Base-by-base conservation (phyloP, 805 yeast genomes). In the Groenewaldozyma tartarivorans region DNA sequence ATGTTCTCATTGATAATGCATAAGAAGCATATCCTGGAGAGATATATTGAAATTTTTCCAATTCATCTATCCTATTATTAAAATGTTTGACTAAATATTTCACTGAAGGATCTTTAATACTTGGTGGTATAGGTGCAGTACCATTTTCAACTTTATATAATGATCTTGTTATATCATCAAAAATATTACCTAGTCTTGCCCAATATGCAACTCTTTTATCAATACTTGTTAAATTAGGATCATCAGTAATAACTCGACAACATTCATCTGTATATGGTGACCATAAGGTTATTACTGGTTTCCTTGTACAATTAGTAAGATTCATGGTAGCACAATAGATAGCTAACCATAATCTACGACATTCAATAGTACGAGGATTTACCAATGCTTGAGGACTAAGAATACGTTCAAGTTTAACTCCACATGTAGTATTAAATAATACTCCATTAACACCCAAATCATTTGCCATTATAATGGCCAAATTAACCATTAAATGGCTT, bases 401-500 rank as follows among this genome's bases (percentile, higher is more conserved):
- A 37, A 36, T 58, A 46, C 44, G 39, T 46, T 47, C 52, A 44
- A 44, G 52, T 44, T 27, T 42, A 41, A 48, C 41, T 48, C 33
- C 20, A 46, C 54, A 33, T 7, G 39, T 22, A 3, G 36, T 39
- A 17, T 31, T 35, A 17, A 42, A 41, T 3, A 42, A 44, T 39
- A 75, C 68, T 35, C 80, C 74, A 19, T 75, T 74, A 4, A 86
- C 68, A 0, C 94, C 94, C 40, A 87, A 61, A 56, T 87, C 96
- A 50, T 76, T 80, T 1, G 82, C 70, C 59, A 87, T 66, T 3
- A 81, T 67, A 11, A 79, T 74, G 39, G 87, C 76, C 18, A 84
- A 63, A 11, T 74, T 65, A 41, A 76, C 74, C 47, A 84, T 69
- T 39, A 85, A 64, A 55, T 83, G 92, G 48, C 79, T 78, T 36